A percentile compares a stretch with the other conserved stretches of the same genome.
phyloP scores from a whole-genome alignment of 164 flowering plant species.

The Santalum album region DNA sequence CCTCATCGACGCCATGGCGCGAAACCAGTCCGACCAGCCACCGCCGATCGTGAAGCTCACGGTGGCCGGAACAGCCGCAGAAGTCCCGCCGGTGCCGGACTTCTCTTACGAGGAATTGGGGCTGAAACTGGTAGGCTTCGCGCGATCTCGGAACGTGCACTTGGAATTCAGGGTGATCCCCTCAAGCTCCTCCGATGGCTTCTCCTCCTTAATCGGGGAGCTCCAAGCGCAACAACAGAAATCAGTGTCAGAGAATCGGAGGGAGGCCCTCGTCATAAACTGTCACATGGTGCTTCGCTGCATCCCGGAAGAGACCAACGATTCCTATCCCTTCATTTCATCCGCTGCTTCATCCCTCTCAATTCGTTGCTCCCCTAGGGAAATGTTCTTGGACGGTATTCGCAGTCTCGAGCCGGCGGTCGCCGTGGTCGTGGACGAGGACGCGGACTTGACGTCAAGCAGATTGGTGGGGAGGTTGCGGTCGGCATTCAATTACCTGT shows the following conservation, averaged over 20 bases:
- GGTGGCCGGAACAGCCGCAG: conserved; percentile 26
- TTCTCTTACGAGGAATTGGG: conserved; percentile 77
- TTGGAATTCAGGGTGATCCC: conserved; percentile 65
- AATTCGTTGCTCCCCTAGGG: conserved; percentile 23
- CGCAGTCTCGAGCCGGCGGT: conserved; percentile 57
- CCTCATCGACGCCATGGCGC: conserved; percentile 64
- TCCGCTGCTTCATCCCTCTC: no score
- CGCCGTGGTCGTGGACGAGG: conserved; percentile 76
- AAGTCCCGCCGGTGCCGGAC: conserved; percentile 59
- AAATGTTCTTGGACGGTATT: conserved; percentile 45
- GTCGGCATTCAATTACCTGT: conserved; percentile 71
- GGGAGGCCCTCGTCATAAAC: conserved; percentile 67
- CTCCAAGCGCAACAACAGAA: conserved; percentile 28
- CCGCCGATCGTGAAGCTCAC: conserved; percentile 69
- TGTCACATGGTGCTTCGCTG: conserved; percentile 84
- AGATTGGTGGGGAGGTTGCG: conserved; percentile 54
- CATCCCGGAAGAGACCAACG: conserved; percentile 59
- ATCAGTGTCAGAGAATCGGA: conserved; percentile 15
- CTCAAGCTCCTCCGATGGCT: conserved; percentile 58
- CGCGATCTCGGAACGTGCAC: conserved; percentile 50
- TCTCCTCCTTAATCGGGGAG: conserved; percentile 53
- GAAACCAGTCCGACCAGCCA: neutral
- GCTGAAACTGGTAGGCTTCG: conserved; percentile 51
- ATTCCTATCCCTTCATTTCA: no score
- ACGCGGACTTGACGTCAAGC: conserved; percentile 71